Conservation (phyloP, 495 filamentous ascomycete species). For the Peziza echinospora region DNA sequence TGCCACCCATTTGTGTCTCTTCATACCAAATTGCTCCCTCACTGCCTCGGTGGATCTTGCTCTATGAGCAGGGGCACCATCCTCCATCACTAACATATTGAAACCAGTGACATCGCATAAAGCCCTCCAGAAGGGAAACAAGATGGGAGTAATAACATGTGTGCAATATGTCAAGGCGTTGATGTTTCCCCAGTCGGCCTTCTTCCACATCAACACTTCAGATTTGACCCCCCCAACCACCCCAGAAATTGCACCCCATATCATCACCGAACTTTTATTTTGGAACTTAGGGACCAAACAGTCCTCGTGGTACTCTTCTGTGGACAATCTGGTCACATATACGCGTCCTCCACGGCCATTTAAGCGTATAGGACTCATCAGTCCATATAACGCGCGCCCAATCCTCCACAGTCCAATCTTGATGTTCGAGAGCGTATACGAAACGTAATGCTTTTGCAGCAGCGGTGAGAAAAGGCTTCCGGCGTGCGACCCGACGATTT, state of each 20-base stretch:
- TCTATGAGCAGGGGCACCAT: neutral
- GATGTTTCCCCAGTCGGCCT: neutral
- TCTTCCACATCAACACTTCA: neutral
- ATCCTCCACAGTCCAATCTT: neutral
- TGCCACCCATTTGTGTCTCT: slow-evolving; percentile 1
- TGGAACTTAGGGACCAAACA: slow-evolving; percentile 5
- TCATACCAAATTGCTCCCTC: neutral
- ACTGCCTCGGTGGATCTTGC: neutral
- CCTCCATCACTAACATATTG: neutral
- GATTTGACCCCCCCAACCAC: neutral
- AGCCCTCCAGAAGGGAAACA: neutral
- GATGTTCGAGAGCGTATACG: neutral
- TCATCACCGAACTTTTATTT: neutral
- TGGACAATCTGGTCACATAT: neutral
- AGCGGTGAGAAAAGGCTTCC: neutral
- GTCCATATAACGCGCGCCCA: slow-evolving; percentile 1
- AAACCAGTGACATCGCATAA: neutral
- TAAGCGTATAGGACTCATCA: slow-evolving; percentile 2
- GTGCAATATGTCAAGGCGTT: neutral
- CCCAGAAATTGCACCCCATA: slow-evolving; percentile 2
- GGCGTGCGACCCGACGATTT: neutral
- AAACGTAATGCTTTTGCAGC: neutral
- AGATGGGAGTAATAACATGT: neutral
- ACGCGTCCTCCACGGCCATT: neutral
- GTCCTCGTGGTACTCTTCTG: neutral